These are phyloP conservation scores for Boletus sp. DNA, from an alignment of 768 basidiomycete species.

Conservation along the genomic window DNA sequence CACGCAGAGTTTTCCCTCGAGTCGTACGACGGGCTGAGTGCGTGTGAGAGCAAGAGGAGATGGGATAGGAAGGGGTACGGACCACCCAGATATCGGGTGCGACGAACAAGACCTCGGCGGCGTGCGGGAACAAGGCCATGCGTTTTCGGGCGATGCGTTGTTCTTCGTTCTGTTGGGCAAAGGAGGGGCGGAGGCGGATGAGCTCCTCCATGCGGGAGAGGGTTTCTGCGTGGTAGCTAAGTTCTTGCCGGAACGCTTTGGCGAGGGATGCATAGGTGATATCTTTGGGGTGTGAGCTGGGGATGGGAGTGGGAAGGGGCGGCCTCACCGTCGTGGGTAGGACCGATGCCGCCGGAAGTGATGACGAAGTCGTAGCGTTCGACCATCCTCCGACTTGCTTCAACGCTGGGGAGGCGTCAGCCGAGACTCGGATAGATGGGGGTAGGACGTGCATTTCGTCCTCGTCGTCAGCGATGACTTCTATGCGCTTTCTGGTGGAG, in stretches of 20 bases:
- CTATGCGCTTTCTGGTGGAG: constrained; percentile 68
- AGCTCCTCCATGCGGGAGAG: constrained; percentile 66
- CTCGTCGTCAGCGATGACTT: constrained; percentile 89
- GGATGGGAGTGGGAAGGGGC: not conserved
- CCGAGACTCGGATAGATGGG: not conserved
- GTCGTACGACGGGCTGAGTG: constrained; percentile 74
- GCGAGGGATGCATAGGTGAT: constrained; percentile 90
- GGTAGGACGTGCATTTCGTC: constrained; percentile 62
- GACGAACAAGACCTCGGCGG: constrained; percentile 78
- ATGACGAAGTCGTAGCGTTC: constrained; percentile 84
- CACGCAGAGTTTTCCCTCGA: constrained; percentile 83
- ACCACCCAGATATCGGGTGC: constrained; percentile 84
- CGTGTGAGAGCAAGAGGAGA: not conserved
- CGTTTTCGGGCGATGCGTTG: constrained; percentile 73
- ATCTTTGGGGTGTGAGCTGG: constrained; percentile 41
- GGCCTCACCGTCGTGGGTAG: constrained; percentile 77
- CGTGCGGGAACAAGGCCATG: constrained; percentile 87
- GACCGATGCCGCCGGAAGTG: constrained; percentile 88
- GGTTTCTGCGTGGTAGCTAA: constrained; percentile 76
- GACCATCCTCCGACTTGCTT: constrained; percentile 82
- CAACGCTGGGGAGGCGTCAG: constrained; percentile 48
- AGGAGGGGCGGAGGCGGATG: constrained; percentile 52
- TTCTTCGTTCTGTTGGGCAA: constrained; percentile 62
- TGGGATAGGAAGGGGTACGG: constrained; percentile 22
- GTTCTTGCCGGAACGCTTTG: constrained; percentile 71